Base-by-base conservation (phyloP, 768 basidiomycete genomes). In the Amylocystis lapponica region DNA sequence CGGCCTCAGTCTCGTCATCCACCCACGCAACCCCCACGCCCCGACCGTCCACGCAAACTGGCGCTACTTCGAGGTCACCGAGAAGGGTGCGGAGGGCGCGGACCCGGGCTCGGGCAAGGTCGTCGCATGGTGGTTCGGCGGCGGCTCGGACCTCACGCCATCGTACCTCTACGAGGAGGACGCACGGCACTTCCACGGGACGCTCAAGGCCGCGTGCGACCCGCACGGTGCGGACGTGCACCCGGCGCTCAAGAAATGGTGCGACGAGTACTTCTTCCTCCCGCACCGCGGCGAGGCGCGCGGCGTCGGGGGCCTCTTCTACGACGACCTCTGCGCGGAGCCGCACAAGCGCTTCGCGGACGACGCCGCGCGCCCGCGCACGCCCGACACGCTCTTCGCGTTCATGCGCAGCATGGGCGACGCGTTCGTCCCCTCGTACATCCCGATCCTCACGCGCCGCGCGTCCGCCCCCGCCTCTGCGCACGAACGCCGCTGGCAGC, bases 61-160 rank as follows among this genome's bases (percentile, higher is more conserved):
- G 56, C 88, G 96, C 42, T 98, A 97, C 65, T 99, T 99, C 58
- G 95, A 98, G 64, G 79, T 96, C 50, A 83, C 81, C 2, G 78
- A 85, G 50, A 66, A 68, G 32, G 54, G 53, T 1, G 58, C 57
- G 39, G 42, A 41, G 36, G 51, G 45, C 21, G 21, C 35, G 29
- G 50, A 51, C 21, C 46, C 55, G 25, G 63, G 56, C 25, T 53
- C 58, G 13, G 72, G 75, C 7, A 74, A 76, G 51, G 65, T 88
- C 16, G 66, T 93, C 31, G 83, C 92, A 21, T 97, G 94, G 93
- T 99, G 95, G 96, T 99, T 98, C 58, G 95, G 96, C 16, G 96
- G 96, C 26, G 95, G 95, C 6, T 83, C 81, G 6, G 95, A 99
- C 61, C 75, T 98, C 25, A 99, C 96, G 0, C 95, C 95, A 1